phyloP scores from a whole-genome alignment of 140 eudicot species.

The Bidens hawaiensis region DNA sequence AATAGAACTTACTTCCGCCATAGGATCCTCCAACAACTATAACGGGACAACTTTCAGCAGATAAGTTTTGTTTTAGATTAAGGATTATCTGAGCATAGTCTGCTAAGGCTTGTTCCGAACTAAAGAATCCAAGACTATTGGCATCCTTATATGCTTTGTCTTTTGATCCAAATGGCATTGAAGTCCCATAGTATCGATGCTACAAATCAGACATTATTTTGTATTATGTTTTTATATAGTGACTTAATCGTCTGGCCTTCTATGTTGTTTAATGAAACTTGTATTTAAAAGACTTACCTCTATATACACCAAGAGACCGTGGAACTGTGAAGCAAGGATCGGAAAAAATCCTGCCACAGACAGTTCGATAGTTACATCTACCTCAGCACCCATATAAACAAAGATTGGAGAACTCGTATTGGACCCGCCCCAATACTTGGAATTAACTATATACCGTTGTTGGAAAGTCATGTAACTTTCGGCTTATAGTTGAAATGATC shows the following conservation, averaged over 20 bases:
- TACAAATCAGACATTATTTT: not conserved
- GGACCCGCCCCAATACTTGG: slow-evolving; percentile 29
- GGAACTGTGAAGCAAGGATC: slow-evolving; percentile 16
- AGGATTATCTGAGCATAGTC: slow-evolving; percentile 19
- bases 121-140: slow-evolving; percentile 21
- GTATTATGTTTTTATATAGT: not conserved
- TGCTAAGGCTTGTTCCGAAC: slow-evolving; percentile 27
- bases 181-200: slow-evolving; percentile 31
- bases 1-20: slow-evolving; percentile 27
- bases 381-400: slow-evolving; percentile 10
- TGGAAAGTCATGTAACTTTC: slow-evolving; percentile 29
- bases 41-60: slow-evolving; percentile 10
- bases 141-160: slow-evolving; percentile 18
- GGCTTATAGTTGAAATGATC: slow-evolving; percentile 28
- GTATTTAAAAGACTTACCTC: slow-evolving; percentile 10
- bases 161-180: slow-evolving; percentile 26
- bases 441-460: slow-evolving; percentile 17
- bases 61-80: slow-evolving; percentile 9
- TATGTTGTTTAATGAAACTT: not conserved
- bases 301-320: slow-evolving; percentile 26
- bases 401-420: slow-evolving; percentile 21
- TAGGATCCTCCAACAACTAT: slow-evolving; percentile 29
- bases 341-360: not conserved
- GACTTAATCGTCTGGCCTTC: no score
- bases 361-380: slow-evolving; percentile 1